Conservation (phyloP, 768 basidiomycete genomes). For the Amanita exitialis region DNA sequence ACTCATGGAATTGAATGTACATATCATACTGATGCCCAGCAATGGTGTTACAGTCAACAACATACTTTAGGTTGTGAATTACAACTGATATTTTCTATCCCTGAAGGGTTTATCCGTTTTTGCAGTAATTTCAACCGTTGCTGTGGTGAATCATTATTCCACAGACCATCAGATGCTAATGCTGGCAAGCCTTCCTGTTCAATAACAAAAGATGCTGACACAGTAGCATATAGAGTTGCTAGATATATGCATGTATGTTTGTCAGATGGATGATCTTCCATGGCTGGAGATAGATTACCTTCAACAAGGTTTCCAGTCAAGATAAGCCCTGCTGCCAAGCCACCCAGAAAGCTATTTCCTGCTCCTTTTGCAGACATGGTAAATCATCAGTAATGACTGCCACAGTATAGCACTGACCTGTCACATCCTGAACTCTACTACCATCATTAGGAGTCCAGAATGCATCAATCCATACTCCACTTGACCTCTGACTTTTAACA, state of each 20-base stretch:
- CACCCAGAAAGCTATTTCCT: slow-evolving; percentile 86
- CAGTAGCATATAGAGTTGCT: slow-evolving; percentile 68
- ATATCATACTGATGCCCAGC: too few relatives aligned
- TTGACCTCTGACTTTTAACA: slow-evolving; percentile 30
- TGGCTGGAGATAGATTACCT: slow-evolving; percentile 34
- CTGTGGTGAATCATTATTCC: slow-evolving; percentile 66
- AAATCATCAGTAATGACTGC: too few relatives aligned
- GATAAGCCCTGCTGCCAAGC: slow-evolving; percentile 64
- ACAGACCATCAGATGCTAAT: slow-evolving; percentile 31
- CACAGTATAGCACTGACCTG: slow-evolving; percentile 34
- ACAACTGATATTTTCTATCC: too few relatives aligned
- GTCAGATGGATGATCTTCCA: slow-evolving; percentile 3
- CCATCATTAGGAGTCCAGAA: slow-evolving; percentile 45
- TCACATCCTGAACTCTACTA: slow-evolving; percentile 67
- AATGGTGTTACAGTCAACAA: too few relatives aligned
- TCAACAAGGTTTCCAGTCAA: slow-evolving; percentile 47
- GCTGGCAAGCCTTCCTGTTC: slow-evolving; percentile 74
- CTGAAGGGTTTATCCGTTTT: slow-evolving; percentile 18
- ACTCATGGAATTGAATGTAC: too few relatives aligned
- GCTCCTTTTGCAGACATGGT: slow-evolving; percentile 49
- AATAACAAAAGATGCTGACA: slow-evolving; percentile 76
- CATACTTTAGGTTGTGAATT: too few relatives aligned
- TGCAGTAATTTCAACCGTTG: slow-evolving; percentile 45
- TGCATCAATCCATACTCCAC: slow-evolving; percentile 58
- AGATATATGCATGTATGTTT: slow-evolving; percentile 3